Evolutionary conservation across 108 stramenopile genomes (phyloP), one percentile per base, ranked within the genome.

Genomic region (Conticribra guillardii): DNA sequence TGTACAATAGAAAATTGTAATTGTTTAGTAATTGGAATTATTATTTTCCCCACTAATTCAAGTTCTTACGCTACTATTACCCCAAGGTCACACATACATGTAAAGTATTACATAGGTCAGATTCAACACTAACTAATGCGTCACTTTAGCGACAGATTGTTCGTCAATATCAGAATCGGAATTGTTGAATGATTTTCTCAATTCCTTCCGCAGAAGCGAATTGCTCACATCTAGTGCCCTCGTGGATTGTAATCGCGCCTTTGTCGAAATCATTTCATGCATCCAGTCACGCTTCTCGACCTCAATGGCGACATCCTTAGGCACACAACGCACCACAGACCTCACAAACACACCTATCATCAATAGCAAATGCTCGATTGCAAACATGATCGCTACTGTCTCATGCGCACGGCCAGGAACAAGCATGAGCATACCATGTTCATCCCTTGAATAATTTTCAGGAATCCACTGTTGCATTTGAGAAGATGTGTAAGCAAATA

Each of bases 381-480:
- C 87, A 65, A 94, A 91, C 50, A 91, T 87, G 28, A 91, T 53
- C 0, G 88, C 75, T n/a, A 94, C 82, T 0, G 82, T 84, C 46
- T 88, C 73, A 75, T 87, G 83, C 9, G 87, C 89, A 61, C 76
- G 80, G 29, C 81, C 87, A 24, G 76, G 74, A 4, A 56, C 83
- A 57, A 91, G 56, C 9, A 54, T 31, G 1, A 79, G 64, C 24
- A 71, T 60, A 48, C 82, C 82, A n/a, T 70, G 78, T 29, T 54
- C 44, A 32, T 79, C 76, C 8, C 68, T 79, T 8, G 71, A 55
- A 50, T 86, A 95, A 73, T 81, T 77, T n/a, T 60, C 22, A 14
- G 93, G 93, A 61, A 95, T 24, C 68, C 77, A 92, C 49, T 90
- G 80, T 60, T 80, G 70, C 75, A 95, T 79, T 77, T 95, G 93